Base-by-base conservation (phyloP, 139 green algal species). In the Chlamydomonas schloesseri region DNA sequence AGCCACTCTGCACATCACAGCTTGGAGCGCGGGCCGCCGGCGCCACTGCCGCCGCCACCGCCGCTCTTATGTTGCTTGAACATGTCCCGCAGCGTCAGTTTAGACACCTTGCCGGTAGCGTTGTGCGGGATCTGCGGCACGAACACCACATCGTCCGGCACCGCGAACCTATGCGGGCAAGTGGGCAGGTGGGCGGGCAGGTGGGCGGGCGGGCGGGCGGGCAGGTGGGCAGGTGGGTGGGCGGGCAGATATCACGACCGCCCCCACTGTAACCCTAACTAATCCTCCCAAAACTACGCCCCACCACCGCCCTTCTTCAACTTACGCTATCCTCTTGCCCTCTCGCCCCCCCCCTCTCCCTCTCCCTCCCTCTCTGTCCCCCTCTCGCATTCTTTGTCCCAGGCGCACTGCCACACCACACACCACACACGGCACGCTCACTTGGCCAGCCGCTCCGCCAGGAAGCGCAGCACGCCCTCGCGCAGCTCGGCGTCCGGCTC, bases 111-210 rank as follows among this genome's bases (percentile, higher is more conserved):
- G 57, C 95, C 94, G 18, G 95, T 94, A 28, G 93, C 93, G 57
- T 94, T 97, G 87, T 97, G 93, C 20, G 95, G 95, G 42, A 98
- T 93, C 73, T 95, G 93, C 8, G 88, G 73, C 14, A 97, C 90
- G 80, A 97, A 95, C 8, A 96, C 92, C 2, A 95, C 90, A 37
- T 96, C 90, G 23, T 97, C 94, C 11, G 93, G 93, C 33, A 95
- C 47, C 20, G 84, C 84, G 70, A 79, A 83, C 73, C 60, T 83
- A 60, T 50, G 42, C 42, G 42, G 5, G n/a, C n/a, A n/a, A n/a
- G n/a, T n/a, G 20, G 34, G 31, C 1, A 9, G 21, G 70, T 29
- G 70, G 37, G 23, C 10, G 70, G 70, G 29, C 6, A 21, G 37
- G 37, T 2, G 26, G 37, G 37, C 2, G 37, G 37, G 70, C 21